Evolutionary conservation across 495 filamentous ascomycete genomes (phyloP).

Genomic region (Podospora comata): DNA sequence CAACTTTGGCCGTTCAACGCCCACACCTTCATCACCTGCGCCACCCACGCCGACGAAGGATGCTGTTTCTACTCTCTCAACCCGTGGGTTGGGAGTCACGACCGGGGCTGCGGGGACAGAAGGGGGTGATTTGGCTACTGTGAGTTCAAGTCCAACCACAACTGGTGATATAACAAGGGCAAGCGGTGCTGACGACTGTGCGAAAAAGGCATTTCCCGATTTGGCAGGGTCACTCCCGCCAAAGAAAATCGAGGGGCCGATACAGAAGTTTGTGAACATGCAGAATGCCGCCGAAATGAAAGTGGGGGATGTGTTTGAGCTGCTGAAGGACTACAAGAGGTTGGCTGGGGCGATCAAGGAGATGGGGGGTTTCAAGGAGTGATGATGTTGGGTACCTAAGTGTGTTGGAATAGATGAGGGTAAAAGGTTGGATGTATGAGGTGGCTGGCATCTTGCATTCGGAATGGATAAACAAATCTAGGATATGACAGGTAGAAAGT

Average conservation of each 20-base stretch:
- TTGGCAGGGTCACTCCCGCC: slow-evolving; percentile 50
- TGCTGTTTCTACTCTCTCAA: slow-evolving; percentile 6
- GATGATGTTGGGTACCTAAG: background rate
- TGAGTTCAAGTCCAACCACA: background rate
- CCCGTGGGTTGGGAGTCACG: slow-evolving; percentile 22
- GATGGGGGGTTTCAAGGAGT: slow-evolving; percentile 54
- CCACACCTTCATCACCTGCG: slow-evolving; percentile 24
- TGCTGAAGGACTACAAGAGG: slow-evolving; percentile 85
- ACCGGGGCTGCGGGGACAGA: slow-evolving; percentile 25
- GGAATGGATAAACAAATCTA: too few relatives aligned
- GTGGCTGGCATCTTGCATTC: too few relatives aligned
- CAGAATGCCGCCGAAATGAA: slow-evolving; percentile 74
- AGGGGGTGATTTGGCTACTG: slow-evolving; percentile 47
- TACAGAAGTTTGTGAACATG: slow-evolving; percentile 76
- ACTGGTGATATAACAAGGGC: too few relatives aligned
- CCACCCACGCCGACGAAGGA: slow-evolving; percentile 31
- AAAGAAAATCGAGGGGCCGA: slow-evolving; percentile 61
- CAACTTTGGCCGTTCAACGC: slow-evolving; percentile 63
- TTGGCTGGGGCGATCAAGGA: slow-evolving; percentile 66
- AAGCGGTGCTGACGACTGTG: too few relatives aligned
- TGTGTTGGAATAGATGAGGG: too few relatives aligned
- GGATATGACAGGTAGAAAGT: too few relatives aligned
- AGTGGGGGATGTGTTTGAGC: slow-evolving; percentile 73
- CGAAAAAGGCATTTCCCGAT: slow-evolving; percentile 55
- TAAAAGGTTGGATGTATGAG: too few relatives aligned